Conservation (phyloP, 495 filamentous ascomycete genomes). For the Hypoxylon fuscum region DNA sequence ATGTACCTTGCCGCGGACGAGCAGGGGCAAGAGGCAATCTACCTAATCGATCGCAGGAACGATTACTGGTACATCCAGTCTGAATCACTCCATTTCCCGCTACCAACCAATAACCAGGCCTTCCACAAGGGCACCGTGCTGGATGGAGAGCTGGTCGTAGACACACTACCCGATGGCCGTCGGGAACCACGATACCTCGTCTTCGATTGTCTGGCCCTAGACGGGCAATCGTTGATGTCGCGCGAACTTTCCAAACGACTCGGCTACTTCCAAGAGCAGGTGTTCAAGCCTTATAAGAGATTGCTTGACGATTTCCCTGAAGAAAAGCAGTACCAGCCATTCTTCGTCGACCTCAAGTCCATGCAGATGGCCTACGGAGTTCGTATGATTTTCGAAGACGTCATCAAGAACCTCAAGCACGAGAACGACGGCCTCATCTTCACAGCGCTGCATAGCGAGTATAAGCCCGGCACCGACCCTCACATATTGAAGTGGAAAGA, state of each 20-base stretch:
- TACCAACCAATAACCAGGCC: slow-evolving; percentile 63
- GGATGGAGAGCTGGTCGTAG: slow-evolving; percentile 92
- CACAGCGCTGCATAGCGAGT: slow-evolving; percentile 85
- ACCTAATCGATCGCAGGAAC: slow-evolving; percentile 96
- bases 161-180: slow-evolving; percentile 68
- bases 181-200: slow-evolving; percentile 82
- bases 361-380: slow-evolving; percentile 89
- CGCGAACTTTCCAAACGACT: slow-evolving; percentile 85
- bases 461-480: slow-evolving; percentile 87
- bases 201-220: slow-evolving; percentile 89
- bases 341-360: slow-evolving; percentile 83
- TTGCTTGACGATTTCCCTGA: slow-evolving; percentile 74
- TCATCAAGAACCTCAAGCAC: slow-evolving; percentile 84
- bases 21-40: slow-evolving; percentile 66
- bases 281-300: slow-evolving; percentile 80
- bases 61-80: slow-evolving; percentile 82
- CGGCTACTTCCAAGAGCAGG: slow-evolving; percentile 80
- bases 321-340: slow-evolving; percentile 74
- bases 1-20: slow-evolving; percentile 78
- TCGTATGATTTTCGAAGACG: slow-evolving; percentile 86
- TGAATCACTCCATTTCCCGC: slow-evolving; percentile 82
- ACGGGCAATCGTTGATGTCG: slow-evolving; percentile 77
- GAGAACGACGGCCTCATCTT: slow-evolving; percentile 98
- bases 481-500: slow-evolving; percentile 99
- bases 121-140: slow-evolving; percentile 86